Evolutionary conservation across 192 early-diverging fungal species (phyloP).

Genomic region (Coemansia interrupta): DNA sequence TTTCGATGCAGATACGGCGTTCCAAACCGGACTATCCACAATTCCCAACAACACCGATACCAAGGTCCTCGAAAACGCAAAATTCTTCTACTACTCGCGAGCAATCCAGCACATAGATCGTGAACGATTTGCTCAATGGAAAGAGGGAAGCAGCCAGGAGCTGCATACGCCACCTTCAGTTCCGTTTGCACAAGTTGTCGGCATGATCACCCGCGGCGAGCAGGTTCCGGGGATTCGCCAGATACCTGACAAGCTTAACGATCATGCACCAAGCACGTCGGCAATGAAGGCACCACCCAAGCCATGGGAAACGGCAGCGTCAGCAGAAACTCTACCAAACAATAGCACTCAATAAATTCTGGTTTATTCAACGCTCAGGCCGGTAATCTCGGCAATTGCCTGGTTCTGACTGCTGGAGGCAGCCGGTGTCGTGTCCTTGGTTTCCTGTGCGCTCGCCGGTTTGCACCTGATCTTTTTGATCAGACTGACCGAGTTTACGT

Average conservation of each 20-base stretch:
- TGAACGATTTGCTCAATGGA: slow-evolving; percentile 22
- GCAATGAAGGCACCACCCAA: slow-evolving; percentile 28
- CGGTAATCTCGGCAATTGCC: slow-evolving; percentile 25
- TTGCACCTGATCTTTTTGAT: slow-evolving; percentile 43
- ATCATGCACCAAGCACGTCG: slow-evolving; percentile 29
- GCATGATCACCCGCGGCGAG: slow-evolving; percentile 34
- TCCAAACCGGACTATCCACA: slow-evolving; percentile 30
- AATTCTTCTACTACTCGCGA: slow-evolving; percentile 35
- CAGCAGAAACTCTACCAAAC: background rate
- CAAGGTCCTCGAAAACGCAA: slow-evolving; percentile 15
- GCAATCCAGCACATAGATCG: slow-evolving; percentile 14
- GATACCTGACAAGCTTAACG: slow-evolving; percentile 39
- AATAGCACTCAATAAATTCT: background rate
- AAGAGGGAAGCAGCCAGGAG: slow-evolving; percentile 1
- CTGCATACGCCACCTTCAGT: slow-evolving; percentile 12
- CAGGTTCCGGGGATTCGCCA: slow-evolving; percentile 31
- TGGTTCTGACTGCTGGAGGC: slow-evolving; percentile 2
- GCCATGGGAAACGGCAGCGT: slow-evolving; percentile 35
- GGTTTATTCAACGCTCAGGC: slow-evolving; percentile 25
- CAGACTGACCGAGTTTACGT: slow-evolving; percentile 42
- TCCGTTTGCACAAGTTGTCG: slow-evolving; percentile 38
- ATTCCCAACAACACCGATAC: slow-evolving; percentile 14
- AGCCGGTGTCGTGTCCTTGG: background rate
- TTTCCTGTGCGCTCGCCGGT: slow-evolving; percentile 11
- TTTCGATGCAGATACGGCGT: slow-evolving; percentile 28